Conservation (phyloP, 2,329 filamentous ascomycete genomes). For the Peltaster fructicola region DNA sequence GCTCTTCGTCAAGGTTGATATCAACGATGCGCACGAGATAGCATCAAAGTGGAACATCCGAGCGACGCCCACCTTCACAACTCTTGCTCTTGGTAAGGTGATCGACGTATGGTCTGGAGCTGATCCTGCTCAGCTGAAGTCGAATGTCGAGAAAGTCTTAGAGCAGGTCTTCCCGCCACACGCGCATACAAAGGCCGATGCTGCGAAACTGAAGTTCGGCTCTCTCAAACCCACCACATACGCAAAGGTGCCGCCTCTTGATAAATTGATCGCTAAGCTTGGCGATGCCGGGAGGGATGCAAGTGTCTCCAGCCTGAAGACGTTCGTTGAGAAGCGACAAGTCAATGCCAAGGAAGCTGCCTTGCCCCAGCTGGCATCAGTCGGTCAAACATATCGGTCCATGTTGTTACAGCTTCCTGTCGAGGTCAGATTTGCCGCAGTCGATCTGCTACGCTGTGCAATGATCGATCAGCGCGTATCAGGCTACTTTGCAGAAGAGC, state of each 20-base stretch:
- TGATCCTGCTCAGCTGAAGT: constrained; percentile 47
- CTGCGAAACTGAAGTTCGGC: constrained; percentile 51
- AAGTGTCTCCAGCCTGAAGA: constrained; percentile 45
- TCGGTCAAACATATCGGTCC: constrained; percentile 28
- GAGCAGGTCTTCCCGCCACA: constrained; percentile 61
- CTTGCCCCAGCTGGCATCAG: constrained; percentile 50
- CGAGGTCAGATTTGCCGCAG: constrained; percentile 56
- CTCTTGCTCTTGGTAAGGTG: constrained; percentile 59
- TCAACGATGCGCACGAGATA: constrained; percentile 43
- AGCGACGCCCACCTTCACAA: constrained; percentile 77
- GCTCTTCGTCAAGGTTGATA: constrained; percentile 68
- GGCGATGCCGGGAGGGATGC: constrained; percentile 41
- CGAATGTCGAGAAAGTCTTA: constrained; percentile 55
- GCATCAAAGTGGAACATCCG: constrained; percentile 48
- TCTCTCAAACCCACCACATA: constrained; percentile 55
- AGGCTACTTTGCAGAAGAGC: constrained; percentile 49
- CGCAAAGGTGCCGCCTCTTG: constrained; percentile 61
- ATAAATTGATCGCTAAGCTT: constrained; percentile 68
- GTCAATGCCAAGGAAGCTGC: constrained; percentile 46
- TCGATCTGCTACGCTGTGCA: constrained; percentile 70
- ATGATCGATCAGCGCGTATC: constrained; percentile 64
- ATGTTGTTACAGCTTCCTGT: constrained; percentile 32
- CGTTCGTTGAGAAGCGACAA: constrained; percentile 50
- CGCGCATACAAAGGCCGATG: constrained; percentile 50
- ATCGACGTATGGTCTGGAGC: constrained; percentile 69